Percentiles rank a stretch among this genome's conserved stretches.
Conservation (phyloP, 495 filamentous ascomycete species). For the Bombardia bombarda region DNA sequence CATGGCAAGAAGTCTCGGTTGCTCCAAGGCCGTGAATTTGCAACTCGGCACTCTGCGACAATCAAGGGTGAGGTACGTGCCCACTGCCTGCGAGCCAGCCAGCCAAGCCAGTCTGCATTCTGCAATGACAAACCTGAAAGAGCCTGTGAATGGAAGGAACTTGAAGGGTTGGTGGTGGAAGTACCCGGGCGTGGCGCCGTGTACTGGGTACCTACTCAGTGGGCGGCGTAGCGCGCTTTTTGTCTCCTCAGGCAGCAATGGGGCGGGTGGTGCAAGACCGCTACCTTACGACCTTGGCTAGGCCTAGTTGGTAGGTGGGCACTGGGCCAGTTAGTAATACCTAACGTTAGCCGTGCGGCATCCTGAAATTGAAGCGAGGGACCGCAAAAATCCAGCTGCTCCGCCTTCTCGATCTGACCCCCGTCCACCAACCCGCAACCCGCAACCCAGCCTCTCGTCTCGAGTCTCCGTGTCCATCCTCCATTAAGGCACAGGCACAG, state of each 20-base stretch:
- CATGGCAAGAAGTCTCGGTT: not conserved
- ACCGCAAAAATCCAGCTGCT: conserved; percentile 20
- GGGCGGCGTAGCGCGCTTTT: not conserved
- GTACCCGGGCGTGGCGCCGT: not conserved
- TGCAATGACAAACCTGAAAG: no score
- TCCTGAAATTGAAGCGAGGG: conserved; percentile 14
- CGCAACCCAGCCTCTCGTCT: conserved; percentile 25
- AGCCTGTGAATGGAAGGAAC: no score
- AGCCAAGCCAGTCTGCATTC: no score
- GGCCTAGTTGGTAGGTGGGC: no score
- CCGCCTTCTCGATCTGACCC: conserved; percentile 17
- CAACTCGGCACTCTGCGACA: no score
- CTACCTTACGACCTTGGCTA: no score
- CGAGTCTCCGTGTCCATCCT: no score
- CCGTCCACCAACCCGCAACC: conserved; percentile 2
- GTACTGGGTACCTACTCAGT: not conserved
- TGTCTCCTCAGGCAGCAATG: conserved; percentile 1
- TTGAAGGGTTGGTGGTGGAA: no score
- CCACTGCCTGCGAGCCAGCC: no score
- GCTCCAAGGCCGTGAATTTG: not conserved
- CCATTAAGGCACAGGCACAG: no score
- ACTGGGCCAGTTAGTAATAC: not conserved
- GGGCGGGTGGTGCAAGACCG: no score
- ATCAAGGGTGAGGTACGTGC: no score
- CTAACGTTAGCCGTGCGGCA: conserved; percentile 4